These are phyloP conservation scores for Imleria badia DNA, from an alignment of 768 basidiomycete species.

Conservation along the genomic window DNA sequence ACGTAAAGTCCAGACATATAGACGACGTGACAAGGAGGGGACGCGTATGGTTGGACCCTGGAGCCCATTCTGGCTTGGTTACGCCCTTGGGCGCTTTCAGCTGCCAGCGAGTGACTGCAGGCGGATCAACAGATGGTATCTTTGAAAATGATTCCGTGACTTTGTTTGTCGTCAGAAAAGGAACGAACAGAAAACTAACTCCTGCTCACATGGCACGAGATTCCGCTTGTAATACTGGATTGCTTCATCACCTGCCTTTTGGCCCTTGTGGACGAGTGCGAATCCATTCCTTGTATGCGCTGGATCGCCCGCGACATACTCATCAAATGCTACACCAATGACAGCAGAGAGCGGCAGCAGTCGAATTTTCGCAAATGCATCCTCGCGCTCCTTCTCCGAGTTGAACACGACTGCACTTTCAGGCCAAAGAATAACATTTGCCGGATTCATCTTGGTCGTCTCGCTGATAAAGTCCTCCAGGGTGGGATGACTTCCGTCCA, in stretches of 20 bases:
- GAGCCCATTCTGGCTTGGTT: slow-evolving; percentile 45
- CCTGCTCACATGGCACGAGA: slow-evolving; percentile 70
- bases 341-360: slow-evolving; percentile 32
- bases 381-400: slow-evolving; percentile 45
- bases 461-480: slow-evolving; percentile 66
- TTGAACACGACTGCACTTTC: slow-evolving; percentile 74
- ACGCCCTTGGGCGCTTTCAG: slow-evolving; percentile 41
- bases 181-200: background rate
- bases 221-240: slow-evolving; percentile 72
- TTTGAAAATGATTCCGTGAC: slow-evolving; percentile 78
- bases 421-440: slow-evolving; percentile 74
- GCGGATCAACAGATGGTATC: slow-evolving; percentile 50
- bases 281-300: slow-evolving; percentile 59
- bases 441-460: slow-evolving; percentile 44
- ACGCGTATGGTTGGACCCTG: slow-evolving; percentile 43
- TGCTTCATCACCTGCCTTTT: slow-evolving; percentile 37
- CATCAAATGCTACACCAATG: slow-evolving; percentile 74
- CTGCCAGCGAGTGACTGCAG: slow-evolving; percentile 45
- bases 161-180: slow-evolving; percentile 28
- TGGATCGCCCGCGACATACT: slow-evolving; percentile 44
- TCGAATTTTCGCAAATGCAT: slow-evolving; percentile 48
- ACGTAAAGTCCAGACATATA: slow-evolving; percentile 80
- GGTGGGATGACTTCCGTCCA: slow-evolving; percentile 42
- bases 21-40: slow-evolving; percentile 63
- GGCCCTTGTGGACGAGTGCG: slow-evolving; percentile 48